Percentiles rank a stretch among this genome's conserved stretches.
Conservation (phyloP, 768 basidiomycete species). For the Hortiboletus campestris region DNA sequence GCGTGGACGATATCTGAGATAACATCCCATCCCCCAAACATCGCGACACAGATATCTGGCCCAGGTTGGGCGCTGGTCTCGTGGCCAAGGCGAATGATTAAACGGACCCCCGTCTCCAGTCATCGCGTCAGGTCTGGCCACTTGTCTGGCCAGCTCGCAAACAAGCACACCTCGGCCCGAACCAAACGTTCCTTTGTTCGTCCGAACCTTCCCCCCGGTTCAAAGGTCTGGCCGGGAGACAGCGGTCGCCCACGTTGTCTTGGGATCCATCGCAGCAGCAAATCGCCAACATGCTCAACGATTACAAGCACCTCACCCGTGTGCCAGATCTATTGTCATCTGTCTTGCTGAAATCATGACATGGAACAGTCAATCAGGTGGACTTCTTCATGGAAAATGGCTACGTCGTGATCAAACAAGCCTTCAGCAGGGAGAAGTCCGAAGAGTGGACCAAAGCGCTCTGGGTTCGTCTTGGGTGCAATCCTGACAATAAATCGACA, state of each 20-base stretch:
- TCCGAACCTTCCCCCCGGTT: not conserved
- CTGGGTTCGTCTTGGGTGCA: constrained; percentile 52
- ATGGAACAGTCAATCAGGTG: constrained; percentile 36
- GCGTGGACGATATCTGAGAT: not conserved
- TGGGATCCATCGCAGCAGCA: not conserved
- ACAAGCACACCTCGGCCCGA: not conserved
- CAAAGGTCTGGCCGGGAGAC: not conserved
- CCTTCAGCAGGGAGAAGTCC: constrained; percentile 49
- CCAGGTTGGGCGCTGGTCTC: not conserved
- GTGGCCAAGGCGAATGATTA: not conserved
- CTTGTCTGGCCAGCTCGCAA: not conserved
- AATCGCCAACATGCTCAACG: not conserved
- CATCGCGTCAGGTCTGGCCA: not conserved
- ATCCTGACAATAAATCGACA: constrained; percentile 53
- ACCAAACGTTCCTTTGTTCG: not conserved
- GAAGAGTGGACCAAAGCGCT: constrained; percentile 50
- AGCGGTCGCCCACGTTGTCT: not conserved
- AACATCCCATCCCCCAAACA: not conserved
- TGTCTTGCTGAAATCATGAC: not conserved
- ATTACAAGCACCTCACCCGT: not conserved
- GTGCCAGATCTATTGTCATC: not conserved
- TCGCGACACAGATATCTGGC: not conserved
- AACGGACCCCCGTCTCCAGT: not conserved
- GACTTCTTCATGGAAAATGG: constrained; percentile 57
- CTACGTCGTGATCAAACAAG: constrained; percentile 51